Percentiles rank a stretch among this genome's conserved stretches.
phyloP scores from a whole-genome alignment of 495 filamentous ascomycete genomes.

The Eremomyces bilateralis region DNA sequence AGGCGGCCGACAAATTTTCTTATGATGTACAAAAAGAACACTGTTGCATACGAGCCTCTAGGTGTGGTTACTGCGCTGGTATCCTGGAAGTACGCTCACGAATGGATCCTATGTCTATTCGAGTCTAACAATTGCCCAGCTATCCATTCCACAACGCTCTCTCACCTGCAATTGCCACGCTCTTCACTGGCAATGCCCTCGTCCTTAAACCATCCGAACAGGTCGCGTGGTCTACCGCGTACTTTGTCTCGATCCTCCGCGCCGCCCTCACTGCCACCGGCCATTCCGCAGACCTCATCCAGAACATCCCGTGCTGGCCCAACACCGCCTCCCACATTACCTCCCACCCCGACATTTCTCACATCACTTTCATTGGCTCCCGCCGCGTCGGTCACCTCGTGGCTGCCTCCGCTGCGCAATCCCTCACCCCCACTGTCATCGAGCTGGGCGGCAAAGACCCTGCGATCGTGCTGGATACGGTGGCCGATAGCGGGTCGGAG shows the following conservation, averaged over 20 bases:
- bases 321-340: conserved; percentile 62
- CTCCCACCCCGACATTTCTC: conserved; percentile 59
- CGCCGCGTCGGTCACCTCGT: conserved; percentile 72
- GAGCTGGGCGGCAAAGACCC: conserved; percentile 95
- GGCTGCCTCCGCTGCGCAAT: conserved; percentile 61
- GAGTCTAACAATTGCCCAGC: not conserved
- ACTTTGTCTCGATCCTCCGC: conserved; percentile 57
- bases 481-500: conserved; percentile 27
- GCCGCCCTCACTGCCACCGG: conserved; percentile 66
- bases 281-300: conserved; percentile 63
- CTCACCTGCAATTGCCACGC: conserved; percentile 67
- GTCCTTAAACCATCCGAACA: conserved; percentile 84
- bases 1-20: conserved; percentile 63
- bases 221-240: conserved; percentile 71
- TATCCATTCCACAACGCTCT: conserved; percentile 71
- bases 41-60: conserved; percentile 75
- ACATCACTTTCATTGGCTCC: conserved; percentile 96
- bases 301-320: conserved; percentile 74
- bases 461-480: conserved; percentile 69
- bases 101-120: not conserved
- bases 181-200: conserved; percentile 85
- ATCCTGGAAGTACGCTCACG: conserved; percentile 64
- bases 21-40: conserved; percentile 90
- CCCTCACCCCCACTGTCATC: conserved; percentile 61
- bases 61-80: conserved; percentile 84